phyloP scores from a whole-genome alignment of 2,329 filamentous ascomycete species.

The Aspergillus costaricaensis region DNA sequence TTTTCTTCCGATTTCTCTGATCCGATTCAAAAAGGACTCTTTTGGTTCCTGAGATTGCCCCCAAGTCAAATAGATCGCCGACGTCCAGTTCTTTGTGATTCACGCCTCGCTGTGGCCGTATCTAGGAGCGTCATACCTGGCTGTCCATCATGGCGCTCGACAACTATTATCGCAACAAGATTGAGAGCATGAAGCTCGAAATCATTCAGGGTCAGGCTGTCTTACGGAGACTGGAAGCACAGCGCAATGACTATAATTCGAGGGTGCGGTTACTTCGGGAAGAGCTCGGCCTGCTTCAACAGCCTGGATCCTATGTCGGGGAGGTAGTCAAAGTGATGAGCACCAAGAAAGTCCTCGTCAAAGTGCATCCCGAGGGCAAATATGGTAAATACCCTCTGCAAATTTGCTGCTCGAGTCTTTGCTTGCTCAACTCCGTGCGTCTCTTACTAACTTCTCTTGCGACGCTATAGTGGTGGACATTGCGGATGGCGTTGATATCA shows the following conservation, averaged over 20 bases:
- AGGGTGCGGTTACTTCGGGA: constrained; percentile 91
- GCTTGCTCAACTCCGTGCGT: background rate
- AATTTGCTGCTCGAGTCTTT: background rate
- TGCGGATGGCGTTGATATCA: constrained; percentile 87
- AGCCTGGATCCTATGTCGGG: constrained; percentile 96
- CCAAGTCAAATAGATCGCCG: background rate
- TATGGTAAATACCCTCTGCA: constrained; percentile 68
- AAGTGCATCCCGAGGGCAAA: constrained; percentile 99
- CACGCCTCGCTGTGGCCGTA: constrained; percentile 11
- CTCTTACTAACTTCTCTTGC: constrained; percentile 13
- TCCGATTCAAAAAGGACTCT: background rate
- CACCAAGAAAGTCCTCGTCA: constrained; percentile 98
- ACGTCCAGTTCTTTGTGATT: background rate
- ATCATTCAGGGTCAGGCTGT: constrained; percentile 98
- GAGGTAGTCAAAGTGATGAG: constrained; percentile 99
- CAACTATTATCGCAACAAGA: constrained; percentile 99
- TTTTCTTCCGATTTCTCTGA: background rate
- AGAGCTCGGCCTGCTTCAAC: constrained; percentile 92
- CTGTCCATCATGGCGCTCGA: constrained; percentile 87
- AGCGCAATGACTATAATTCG: constrained; percentile 99
- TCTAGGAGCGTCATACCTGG: constrained; percentile 27
- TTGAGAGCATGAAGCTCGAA: constrained; percentile 99
- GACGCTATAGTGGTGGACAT: constrained; percentile 79
- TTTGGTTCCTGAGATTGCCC: background rate
- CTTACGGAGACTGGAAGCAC: constrained; percentile 89